Evolutionary conservation across 2,329 filamentous ascomycete genomes (phyloP).

Genomic region (Monosporascus sp.): DNA sequence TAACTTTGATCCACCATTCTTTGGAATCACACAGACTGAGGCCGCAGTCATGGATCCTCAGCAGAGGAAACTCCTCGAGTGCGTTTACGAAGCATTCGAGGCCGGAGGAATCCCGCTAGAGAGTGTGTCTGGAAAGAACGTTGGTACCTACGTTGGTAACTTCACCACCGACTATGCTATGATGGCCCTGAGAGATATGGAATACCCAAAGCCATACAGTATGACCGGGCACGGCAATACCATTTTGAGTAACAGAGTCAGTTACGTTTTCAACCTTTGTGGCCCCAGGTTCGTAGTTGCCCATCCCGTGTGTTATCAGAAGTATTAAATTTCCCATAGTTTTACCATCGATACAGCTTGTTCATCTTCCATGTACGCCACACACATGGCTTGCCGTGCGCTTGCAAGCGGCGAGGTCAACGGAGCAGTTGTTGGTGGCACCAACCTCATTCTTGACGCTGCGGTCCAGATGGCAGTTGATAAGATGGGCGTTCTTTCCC

Average conservation of each 20-base stretch:
- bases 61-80: conserved; percentile 6
- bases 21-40: conserved; percentile 5
- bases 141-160: conserved; percentile 5
- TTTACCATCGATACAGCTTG: background rate
- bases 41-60: conserved; percentile 7
- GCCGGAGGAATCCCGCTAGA: conserved; percentile 3
- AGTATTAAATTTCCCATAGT: too few species aligned
- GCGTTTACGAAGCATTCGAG: conserved; percentile 7
- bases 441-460: background rate
- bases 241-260: conserved; percentile 7
- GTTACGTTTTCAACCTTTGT: conserved; percentile 6
- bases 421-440: background rate
- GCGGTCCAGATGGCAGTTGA: background rate
- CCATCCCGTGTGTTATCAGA: too few species aligned
- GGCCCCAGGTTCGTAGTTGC: conserved; percentile 1
- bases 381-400: background rate
- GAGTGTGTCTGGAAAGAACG: conserved; percentile 2
- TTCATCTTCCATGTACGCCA: background rate
- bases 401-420: background rate
- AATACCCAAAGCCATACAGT: conserved; percentile 4
- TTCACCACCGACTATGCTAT: conserved; percentile 5
- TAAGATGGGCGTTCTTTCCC: conserved; percentile 5
- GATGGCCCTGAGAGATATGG: conserved; percentile 4
- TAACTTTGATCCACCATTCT: conserved; percentile 6
- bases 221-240: conserved; percentile 3